These are phyloP conservation scores for Tephrocybe sp. DNA, from an alignment of 768 basidiomycete species.

Conservation along the genomic window DNA sequence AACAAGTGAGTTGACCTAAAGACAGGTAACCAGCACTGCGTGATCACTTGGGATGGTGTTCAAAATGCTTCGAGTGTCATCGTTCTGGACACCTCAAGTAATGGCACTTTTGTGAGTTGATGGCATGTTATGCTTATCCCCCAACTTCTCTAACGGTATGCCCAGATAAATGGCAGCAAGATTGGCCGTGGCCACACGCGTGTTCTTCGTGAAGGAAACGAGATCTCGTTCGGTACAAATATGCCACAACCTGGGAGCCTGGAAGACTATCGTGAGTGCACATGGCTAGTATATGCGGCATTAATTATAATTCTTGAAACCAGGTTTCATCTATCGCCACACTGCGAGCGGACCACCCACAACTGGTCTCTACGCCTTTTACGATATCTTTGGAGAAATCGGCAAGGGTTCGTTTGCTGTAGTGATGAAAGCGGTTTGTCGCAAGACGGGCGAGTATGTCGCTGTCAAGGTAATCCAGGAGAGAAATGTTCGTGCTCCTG, in stretches of 20 bases:
- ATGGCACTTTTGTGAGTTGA: slow-evolving; percentile 66
- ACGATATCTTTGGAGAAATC: slow-evolving; percentile 68
- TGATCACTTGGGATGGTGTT: slow-evolving; percentile 57
- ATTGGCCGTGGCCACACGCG: slow-evolving; percentile 55
- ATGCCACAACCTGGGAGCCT: slow-evolving; percentile 40
- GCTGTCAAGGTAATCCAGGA: slow-evolving; percentile 88
- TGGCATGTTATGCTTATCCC: not conserved
- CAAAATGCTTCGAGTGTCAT: slow-evolving; percentile 42
- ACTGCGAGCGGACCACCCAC: slow-evolving; percentile 46
- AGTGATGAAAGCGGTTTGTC: slow-evolving; percentile 79
- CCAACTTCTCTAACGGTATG: not conserved
- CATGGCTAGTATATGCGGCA: not conserved
- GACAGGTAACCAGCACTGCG: slow-evolving; percentile 58
- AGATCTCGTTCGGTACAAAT: slow-evolving; percentile 78
- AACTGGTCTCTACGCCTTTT: slow-evolving; percentile 58
- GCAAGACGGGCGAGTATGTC: slow-evolving; percentile 66
- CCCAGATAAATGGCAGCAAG: slow-evolving; percentile 64
- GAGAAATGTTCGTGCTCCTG: slow-evolving; percentile 31
- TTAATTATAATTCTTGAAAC: not conserved
- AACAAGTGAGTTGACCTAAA: slow-evolving; percentile 4
- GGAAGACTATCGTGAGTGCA: slow-evolving; percentile 73
- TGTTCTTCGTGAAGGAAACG: slow-evolving; percentile 75
- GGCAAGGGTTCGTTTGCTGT: slow-evolving; percentile 92
- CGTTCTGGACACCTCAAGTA: slow-evolving; percentile 61
- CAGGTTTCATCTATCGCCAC: slow-evolving; percentile 74